Base-by-base conservation (phyloP, 495 filamentous ascomycete genomes). In the Annulohypoxylon nitens region DNA sequence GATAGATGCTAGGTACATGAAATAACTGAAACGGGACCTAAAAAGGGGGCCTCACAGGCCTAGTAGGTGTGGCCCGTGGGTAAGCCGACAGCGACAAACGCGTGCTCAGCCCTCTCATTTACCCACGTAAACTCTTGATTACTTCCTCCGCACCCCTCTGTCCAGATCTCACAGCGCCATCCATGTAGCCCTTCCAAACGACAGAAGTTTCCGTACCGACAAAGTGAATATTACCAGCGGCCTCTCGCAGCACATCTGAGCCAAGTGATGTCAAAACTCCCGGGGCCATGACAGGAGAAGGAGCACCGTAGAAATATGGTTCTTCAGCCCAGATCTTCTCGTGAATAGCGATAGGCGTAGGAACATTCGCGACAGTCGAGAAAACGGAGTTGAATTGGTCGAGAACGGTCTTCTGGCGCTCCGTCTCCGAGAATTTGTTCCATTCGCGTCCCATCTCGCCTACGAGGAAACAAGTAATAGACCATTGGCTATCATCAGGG, bases 121-220 rank as follows among this genome's bases (percentile, higher is more conserved):
- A 48, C 10, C 39, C 59, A 1, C 33, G 30, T 30, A 75, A 62
- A 9, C 54, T 39, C 16, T 20, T 20, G 16, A 71, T 61, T 25
- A 82, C 80, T 59, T 85, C 82, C 14, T 69, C 60, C 6, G 76
- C 83, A 30, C 73, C 81, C 16, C 75, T 67, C 61, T 83, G 66
- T 1, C 81, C 83, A 25, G 70, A 76, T 3, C 78, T 67, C 11
- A 85, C 54, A 11, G 83, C 83, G 4, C 84, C 84, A 58, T 84
- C 82, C 80, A 85, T 84, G 61, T 84, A 84, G 18, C 83, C 83
- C 39, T 77, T 78, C 80, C 82, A 84, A 23, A 80, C 75, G 12
- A 47, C 45, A 0, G 80, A 70, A 18, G 79, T 81, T 68, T 84
- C 84, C 1, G 82, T 84, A 0, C 83, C 83, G 0, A 76, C 80